A percentile compares a stretch with the other conserved stretches of the same genome.
Evolutionary conservation across 768 basidiomycete genomes (phyloP).

Genomic region (Kwoniella heveanensis): DNA sequence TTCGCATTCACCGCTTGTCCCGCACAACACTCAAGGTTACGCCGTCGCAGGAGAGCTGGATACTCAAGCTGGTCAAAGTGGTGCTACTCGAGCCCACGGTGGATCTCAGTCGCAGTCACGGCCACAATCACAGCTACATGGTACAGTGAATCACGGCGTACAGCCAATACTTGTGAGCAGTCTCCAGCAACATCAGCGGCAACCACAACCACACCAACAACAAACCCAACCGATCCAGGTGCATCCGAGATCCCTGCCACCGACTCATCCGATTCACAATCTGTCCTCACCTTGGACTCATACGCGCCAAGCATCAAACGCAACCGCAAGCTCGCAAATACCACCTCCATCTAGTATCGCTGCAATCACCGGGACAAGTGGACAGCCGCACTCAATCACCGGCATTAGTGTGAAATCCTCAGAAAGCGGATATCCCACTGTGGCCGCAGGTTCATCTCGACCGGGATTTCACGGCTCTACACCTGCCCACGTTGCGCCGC

Average conservation of each 20-base stretch:
- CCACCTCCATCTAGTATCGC: background rate
- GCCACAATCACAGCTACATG: background rate
- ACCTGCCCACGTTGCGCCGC: background rate
- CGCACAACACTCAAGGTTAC: too few species aligned
- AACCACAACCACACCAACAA: background rate
- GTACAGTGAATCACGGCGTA: background rate
- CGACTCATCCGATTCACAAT: background rate
- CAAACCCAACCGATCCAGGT: background rate
- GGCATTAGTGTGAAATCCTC: background rate
- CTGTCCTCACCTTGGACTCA: background rate
- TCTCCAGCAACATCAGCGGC: conserved; percentile 3
- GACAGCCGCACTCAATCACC: background rate
- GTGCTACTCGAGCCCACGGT: background rate
- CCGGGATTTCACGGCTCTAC: background rate
- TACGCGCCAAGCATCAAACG: background rate
- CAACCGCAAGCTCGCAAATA: background rate
- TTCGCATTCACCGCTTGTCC: too few species aligned
- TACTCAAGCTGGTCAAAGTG: background rate
- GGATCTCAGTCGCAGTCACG: background rate
- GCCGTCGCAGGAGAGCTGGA: background rate
- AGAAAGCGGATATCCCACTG: background rate
- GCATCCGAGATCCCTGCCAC: background rate
- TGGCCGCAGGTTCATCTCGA: background rate
- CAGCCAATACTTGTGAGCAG: background rate
- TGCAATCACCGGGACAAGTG: too few species aligned